Evolutionary conservation across 176 grass and related monocot species (phyloP).

Genomic region (Triticum urartu): DNA sequence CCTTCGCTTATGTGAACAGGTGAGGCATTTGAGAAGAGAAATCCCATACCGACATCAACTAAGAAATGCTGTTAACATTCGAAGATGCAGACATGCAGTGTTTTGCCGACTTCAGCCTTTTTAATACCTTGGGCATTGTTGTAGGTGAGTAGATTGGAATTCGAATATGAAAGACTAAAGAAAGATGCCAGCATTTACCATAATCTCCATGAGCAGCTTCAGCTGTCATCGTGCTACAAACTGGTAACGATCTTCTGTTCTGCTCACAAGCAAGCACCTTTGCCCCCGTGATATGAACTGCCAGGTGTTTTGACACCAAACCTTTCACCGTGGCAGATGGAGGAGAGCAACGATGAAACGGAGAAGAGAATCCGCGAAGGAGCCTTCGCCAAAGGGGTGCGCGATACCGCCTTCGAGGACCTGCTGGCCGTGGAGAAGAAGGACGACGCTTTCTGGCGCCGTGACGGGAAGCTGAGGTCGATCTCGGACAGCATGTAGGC

Average conservation of each 20-base stretch:
- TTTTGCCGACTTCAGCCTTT: not conserved
- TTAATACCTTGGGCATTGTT: not conserved
- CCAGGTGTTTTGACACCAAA: not conserved
- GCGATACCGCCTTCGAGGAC: constrained; percentile 88
- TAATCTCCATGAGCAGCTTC: constrained; percentile 67
- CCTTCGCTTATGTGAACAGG: constrained; percentile 82
- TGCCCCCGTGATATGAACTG: not conserved
- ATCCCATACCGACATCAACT: not conserved
- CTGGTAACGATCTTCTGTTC: constrained; percentile 34
- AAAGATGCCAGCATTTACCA: constrained; percentile 77
- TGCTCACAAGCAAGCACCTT: constrained; percentile 8
- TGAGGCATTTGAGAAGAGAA: constrained; percentile 7
- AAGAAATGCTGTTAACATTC: not conserved
- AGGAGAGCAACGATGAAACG: constrained; percentile 41
- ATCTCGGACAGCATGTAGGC: constrained; percentile 41
- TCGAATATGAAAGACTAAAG: constrained; percentile 69
- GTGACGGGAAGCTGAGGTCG: constrained; percentile 57
- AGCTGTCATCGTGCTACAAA: constrained; percentile 67
- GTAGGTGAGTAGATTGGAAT: constrained; percentile 78
- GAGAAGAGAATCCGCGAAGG: constrained; percentile 31
- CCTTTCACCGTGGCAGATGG: constrained; percentile 49
- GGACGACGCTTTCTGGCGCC: constrained; percentile 86
- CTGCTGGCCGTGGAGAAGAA: constrained; percentile 89
- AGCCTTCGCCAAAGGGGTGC: constrained; percentile 26
- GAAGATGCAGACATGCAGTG: not conserved